Evolutionary conservation across 768 basidiomycete species (phyloP).

Genomic region (Lanmaoa rubissima): DNA sequence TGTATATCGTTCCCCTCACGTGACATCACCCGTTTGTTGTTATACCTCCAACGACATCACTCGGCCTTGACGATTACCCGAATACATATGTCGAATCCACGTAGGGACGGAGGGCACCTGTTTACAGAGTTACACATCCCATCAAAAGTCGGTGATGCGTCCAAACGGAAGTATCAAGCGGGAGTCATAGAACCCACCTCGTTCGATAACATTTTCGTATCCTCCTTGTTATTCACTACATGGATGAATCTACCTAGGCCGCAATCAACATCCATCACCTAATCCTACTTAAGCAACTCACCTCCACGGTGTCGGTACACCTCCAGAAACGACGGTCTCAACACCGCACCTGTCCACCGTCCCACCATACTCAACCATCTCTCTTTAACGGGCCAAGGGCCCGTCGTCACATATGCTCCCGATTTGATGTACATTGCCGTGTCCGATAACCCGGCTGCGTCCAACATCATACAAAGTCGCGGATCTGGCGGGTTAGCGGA

Average conservation of each 20-base stretch:
- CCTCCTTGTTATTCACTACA: conserved; percentile 32
- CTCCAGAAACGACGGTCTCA: too few relatives aligned
- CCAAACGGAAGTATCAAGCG: not conserved
- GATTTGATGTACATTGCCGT: conserved; percentile 49
- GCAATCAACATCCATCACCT: not conserved
- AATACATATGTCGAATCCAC: conserved; percentile 62
- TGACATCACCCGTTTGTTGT: too few relatives aligned
- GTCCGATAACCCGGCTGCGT: conserved; percentile 52
- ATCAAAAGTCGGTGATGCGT: not conserved
- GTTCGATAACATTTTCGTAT: conserved; percentile 38
- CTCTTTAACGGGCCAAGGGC: too few relatives aligned
- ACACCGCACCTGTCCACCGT: too few relatives aligned
- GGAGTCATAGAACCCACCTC: conserved; percentile 35
- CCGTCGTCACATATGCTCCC: conserved; percentile 49
- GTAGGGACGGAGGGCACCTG: conserved; percentile 42
- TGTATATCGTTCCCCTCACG: not conserved
- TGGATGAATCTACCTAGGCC: conserved; percentile 22
- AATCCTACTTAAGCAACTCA: conserved; percentile 25
- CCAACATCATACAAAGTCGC: conserved; percentile 58
- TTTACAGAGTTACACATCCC: conserved; percentile 20
- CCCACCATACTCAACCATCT: too few relatives aligned
- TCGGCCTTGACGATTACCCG: conserved; percentile 57
- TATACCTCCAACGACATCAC: not conserved
- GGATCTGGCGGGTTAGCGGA: conserved; percentile 42
- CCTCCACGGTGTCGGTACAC: conserved; percentile 46